Conservation (phyloP, 192 early-diverging fungal species). For the Entomortierella parvispora region DNA sequence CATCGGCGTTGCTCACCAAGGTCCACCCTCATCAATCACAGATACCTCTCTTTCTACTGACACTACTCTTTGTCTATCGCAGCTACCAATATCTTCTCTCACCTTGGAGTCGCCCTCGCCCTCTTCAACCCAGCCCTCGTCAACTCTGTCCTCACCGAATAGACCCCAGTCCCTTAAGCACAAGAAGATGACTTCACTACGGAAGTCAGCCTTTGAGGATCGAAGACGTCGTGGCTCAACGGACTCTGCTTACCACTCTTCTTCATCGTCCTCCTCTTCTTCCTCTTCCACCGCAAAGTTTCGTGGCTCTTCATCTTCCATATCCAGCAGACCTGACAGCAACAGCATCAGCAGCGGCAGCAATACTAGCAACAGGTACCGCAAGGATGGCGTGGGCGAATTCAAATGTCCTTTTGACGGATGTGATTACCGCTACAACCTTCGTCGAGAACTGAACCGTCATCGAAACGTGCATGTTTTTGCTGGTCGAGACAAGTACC, state of each 20-base stretch:
- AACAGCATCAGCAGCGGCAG: too few relatives aligned
- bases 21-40: too few relatives aligned
- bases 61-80: too few relatives aligned
- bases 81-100: too few relatives aligned
- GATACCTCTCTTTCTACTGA: too few relatives aligned
- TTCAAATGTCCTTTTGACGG: slow-evolving; percentile 25
- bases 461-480: slow-evolving; percentile 41
- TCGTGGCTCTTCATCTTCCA: not conserved
- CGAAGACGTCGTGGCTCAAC: not conserved
- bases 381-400: slow-evolving; percentile 22
- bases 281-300: not conserved
- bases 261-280: slow-evolving; percentile 10
- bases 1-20: too few relatives aligned
- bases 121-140: too few relatives aligned
- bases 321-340: not conserved
- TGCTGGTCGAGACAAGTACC: slow-evolving; percentile 38
- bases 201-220: not conserved
- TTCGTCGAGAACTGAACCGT: slow-evolving; percentile 38
- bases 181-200: too few relatives aligned
- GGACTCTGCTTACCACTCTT: not conserved
- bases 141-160: too few relatives aligned
- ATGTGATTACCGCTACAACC: slow-evolving; percentile 38
- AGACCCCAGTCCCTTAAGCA: too few relatives aligned
- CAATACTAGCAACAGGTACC: slow-evolving; percentile 8
- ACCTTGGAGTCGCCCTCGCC: too few relatives aligned